Base-by-base conservation (phyloP, 352 stramenopile genomes). In the Pythium aphanidermatum region DNA sequence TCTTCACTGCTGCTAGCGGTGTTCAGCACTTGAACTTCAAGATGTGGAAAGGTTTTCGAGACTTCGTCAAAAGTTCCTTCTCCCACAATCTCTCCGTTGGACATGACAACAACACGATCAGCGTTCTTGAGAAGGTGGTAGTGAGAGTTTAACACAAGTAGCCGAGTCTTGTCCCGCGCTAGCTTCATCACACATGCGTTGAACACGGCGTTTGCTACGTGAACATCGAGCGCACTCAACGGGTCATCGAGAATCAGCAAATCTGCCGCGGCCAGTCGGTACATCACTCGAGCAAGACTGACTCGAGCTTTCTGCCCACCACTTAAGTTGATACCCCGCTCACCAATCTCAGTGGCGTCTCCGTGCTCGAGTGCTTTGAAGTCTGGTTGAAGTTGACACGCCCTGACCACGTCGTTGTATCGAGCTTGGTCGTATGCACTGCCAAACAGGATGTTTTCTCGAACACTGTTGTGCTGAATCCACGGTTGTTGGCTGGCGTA, bases 161-260 rank as follows among this genome's bases (percentile, higher is more conserved):
- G 43, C 1, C 96, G 74, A 9, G 84, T 95, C 44, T 74, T 81
- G 25, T 17, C 30, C 16, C 79, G 25, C 5, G 68, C 64, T 7
- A 97, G 53, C 1, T 50, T 58, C 13, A 55, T 40, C 16, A 98
- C 79, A 37, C 86, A 95, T 20, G 97, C 53, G 4, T 79, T 51
- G 51, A 98, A 98, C 8, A 98, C 62, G 37, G 95, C 79, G 51
- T 93, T 86, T 1, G 84, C 94, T 10, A 98, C 95, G 57, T 98
- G 92, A 17, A 83, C 76, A 51, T 99, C 96, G 5, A 99, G 83
- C 13, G 95, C 95, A 51, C 75, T 89, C 6, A 99, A 51, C 12
- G 89, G 81, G 49, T 98, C 95, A 53, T 98, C 96, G 11, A 99
- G 63, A 21, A 99, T 58, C 49, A 95, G 76, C 16, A 98, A 59